Evolutionary conservation across 2,329 filamentous ascomycete species (phyloP), one percentile per base, ranked within the genome.

Genomic region (Fusarium luffae): DNA sequence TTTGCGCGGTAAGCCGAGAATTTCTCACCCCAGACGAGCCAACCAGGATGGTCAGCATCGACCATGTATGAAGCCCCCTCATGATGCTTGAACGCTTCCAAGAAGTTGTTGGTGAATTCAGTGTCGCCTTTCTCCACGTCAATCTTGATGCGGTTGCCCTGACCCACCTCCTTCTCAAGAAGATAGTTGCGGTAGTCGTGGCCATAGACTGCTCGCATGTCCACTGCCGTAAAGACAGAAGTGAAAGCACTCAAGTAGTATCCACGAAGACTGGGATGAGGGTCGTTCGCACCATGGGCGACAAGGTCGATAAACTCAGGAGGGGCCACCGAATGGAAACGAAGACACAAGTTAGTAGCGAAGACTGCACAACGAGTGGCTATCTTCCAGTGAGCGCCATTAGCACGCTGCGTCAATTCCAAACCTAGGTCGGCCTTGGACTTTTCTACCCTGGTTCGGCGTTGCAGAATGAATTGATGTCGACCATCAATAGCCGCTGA

Each of bases 381-480:
- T 73, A 97, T 94, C 83, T 97, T 98, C 96, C 96, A 99, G 77
- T 99, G 97, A 1, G 94, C 93, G 5, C 88, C 88, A 74, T 89
- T 90, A 3, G 93, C 92, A 63, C 91, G 83, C 63, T 92, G 88
- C 6, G 94, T 91, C 32, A 99, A 85, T 77, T 98, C 94, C 57
- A 93, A 83, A 0, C 94, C 93, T 27, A 99, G 82, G 5, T 88
- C 87, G 0, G 90, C 85, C 82, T 99, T 99, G 82, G 92, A 94
- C 56, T 86, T 85, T 79, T 99, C 96, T 7, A 98, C 94, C 63
- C 88, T 87, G 54, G 84, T 85, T 61, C 94, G 88, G 59, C 95
- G 92, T 68, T 90, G 88, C 60, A 91, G 82, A 70, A 99, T 93
- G 70, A 90, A 91, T 4, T 90, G 84, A 70, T 92, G 89, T 66